These are phyloP conservation scores for Colletotrichum sp. DNA, from an alignment of 2,329 filamentous ascomycete species.

Conservation along the genomic window DNA sequence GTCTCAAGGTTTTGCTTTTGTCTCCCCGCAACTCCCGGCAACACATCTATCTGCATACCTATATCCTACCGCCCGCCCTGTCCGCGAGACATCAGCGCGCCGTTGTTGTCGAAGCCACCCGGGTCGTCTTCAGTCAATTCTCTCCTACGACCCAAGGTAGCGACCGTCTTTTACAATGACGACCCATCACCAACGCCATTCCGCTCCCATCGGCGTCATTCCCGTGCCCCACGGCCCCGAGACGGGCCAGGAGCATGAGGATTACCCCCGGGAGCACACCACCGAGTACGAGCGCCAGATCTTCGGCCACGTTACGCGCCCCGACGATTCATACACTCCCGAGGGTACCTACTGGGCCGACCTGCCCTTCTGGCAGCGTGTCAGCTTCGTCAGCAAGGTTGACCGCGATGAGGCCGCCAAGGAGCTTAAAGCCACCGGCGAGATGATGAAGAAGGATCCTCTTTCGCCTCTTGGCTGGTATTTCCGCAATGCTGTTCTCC, in stretches of 20 bases:
- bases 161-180: slow-evolving; percentile 4
- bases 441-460: slow-evolving; percentile 86
- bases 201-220: slow-evolving; percentile 54
- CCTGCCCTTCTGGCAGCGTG: slow-evolving; percentile 71
- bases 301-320: slow-evolving; percentile 82
- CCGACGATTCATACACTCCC: slow-evolving; percentile 84
- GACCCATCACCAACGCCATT: slow-evolving; percentile 42
- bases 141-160: not conserved
- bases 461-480: slow-evolving; percentile 86
- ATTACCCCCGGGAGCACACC: slow-evolving; percentile 47
- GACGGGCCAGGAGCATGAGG: slow-evolving; percentile 54
- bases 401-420: slow-evolving; percentile 72
- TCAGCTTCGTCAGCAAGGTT: slow-evolving; percentile 77
- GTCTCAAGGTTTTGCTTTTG: slow-evolving; percentile 7
- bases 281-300: slow-evolving; percentile 60
- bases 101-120: not conserved
- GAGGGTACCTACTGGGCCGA: slow-evolving; percentile 95
- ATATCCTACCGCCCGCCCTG: not conserved
- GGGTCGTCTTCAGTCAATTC: not conserved
- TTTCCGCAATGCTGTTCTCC: slow-evolving; percentile 88
- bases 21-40: not conserved
- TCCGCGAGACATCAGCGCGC: not conserved
- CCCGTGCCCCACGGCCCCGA: slow-evolving; percentile 60
- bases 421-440: slow-evolving; percentile 72
- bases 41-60: not conserved